Evolutionary conservation across 495 filamentous ascomycete genomes (phyloP).

Genomic region (Penicillium ochrochloron): DNA sequence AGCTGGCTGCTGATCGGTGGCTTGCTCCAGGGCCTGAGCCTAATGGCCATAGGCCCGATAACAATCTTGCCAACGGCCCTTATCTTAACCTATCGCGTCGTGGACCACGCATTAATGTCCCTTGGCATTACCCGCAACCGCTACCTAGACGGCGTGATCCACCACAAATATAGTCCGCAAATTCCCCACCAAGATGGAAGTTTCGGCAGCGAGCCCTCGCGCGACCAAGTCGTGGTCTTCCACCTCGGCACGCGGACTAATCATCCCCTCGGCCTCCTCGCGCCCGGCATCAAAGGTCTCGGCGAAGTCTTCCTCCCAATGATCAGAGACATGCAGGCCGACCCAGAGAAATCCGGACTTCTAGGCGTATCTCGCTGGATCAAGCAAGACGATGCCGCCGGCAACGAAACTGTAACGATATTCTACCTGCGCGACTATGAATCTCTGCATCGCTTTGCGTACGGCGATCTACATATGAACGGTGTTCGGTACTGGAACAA

Average conservation of each 20-base stretch:
- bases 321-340: slow-evolving; percentile 20
- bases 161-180: slow-evolving; percentile 38
- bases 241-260: slow-evolving; percentile 46
- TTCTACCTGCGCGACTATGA: slow-evolving; percentile 55
- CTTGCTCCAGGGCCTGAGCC: background rate
- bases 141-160: slow-evolving; percentile 39
- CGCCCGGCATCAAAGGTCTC: slow-evolving; percentile 17
- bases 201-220: slow-evolving; percentile 33
- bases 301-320: slow-evolving; percentile 4
- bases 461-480: slow-evolving; percentile 47
- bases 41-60: background rate
- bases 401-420: slow-evolving; percentile 43
- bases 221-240: slow-evolving; percentile 44
- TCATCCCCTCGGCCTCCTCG: slow-evolving; percentile 39
- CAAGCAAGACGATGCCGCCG: slow-evolving; percentile 24
- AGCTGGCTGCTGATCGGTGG: slow-evolving; percentile 8
- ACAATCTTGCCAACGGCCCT: slow-evolving; percentile 35
- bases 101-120: slow-evolving; percentile 30
- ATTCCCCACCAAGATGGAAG: slow-evolving; percentile 41
- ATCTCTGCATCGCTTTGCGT: slow-evolving; percentile 55
- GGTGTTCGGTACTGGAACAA: slow-evolving; percentile 53
- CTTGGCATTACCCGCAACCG: slow-evolving; percentile 39
- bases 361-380: slow-evolving; percentile 3
- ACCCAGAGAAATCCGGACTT: slow-evolving; percentile 1
- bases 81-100: slow-evolving; percentile 35